A percentile compares a stretch with the other conserved stretches of the same genome.
phyloP scores from a whole-genome alignment of 2,329 filamentous ascomycete genomes.

The Sporothrix protearum region DNA sequence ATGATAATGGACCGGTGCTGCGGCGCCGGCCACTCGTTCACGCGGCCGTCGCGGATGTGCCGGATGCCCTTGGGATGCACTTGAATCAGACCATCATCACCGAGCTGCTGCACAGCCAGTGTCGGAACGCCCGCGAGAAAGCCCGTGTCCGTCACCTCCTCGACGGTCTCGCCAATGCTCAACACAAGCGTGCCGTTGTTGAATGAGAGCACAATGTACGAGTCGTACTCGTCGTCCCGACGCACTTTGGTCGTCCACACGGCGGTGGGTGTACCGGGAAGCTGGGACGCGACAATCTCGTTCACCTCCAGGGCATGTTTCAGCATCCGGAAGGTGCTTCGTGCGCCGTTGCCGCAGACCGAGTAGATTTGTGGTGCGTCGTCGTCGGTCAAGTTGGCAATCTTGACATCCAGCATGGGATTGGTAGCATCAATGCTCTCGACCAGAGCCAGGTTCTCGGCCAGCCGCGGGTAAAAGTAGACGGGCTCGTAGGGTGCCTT shows the following conservation, averaged over 20 bases:
- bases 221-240: slow-evolving; percentile 77
- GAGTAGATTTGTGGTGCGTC: slow-evolving; percentile 97
- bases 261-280: slow-evolving; percentile 81
- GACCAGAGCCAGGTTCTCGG: slow-evolving; percentile 79
- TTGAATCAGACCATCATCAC: slow-evolving; percentile 87
- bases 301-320: slow-evolving; percentile 91
- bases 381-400: slow-evolving; percentile 85
- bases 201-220: slow-evolving; percentile 93
- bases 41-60: slow-evolving; percentile 72
- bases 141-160: slow-evolving; percentile 90
- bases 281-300: slow-evolving; percentile 90
- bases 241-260: slow-evolving; percentile 95
- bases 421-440: slow-evolving; percentile 87
- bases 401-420: slow-evolving; percentile 84
- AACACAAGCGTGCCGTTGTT: slow-evolving; percentile 85
- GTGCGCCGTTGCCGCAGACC: slow-evolving; percentile 80
- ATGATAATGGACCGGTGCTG: slow-evolving; percentile 94
- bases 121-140: slow-evolving; percentile 88
- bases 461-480: slow-evolving; percentile 76
- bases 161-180: slow-evolving; percentile 93
- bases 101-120: slow-evolving; percentile 87
- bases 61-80: slow-evolving; percentile 95
- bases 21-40: slow-evolving; percentile 92
- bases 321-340: slow-evolving; percentile 85
- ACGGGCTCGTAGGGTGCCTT: slow-evolving; percentile 68